Conservation (phyloP, 768 basidiomycete genomes). For the Amanita exitialis region DNA sequence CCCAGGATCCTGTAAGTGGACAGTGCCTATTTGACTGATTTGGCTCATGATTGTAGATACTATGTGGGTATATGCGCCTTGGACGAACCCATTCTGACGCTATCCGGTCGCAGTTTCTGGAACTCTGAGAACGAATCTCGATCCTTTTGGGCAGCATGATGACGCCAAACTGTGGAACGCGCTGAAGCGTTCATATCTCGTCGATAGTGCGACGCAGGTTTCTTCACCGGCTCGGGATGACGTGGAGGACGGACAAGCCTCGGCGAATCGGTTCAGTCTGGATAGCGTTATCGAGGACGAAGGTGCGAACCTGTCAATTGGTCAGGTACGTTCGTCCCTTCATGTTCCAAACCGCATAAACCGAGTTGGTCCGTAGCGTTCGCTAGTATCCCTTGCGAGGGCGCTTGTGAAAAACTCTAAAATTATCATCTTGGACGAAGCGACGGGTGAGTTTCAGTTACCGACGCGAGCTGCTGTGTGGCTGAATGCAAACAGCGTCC, state of each 20-base stretch:
- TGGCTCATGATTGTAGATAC: slow-evolving; percentile 21
- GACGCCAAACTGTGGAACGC: slow-evolving; percentile 85
- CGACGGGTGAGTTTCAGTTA: slow-evolving; percentile 41
- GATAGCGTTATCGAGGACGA: slow-evolving; percentile 84
- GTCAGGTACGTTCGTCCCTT: slow-evolving; percentile 31
- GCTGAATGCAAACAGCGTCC: slow-evolving; percentile 37
- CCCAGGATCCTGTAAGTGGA: slow-evolving; percentile 64
- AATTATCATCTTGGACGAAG: slow-evolving; percentile 85
- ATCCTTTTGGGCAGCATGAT: slow-evolving; percentile 77
- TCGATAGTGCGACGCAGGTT: slow-evolving; percentile 36
- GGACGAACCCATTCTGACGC: slow-evolving; percentile 4
- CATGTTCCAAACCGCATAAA: background rate
- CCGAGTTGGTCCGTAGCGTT: slow-evolving; percentile 36
- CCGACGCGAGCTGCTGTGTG: background rate
- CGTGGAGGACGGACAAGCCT: slow-evolving; percentile 32
- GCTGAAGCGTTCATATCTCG: slow-evolving; percentile 72
- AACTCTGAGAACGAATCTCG: slow-evolving; percentile 78
- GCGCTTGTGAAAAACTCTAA: slow-evolving; percentile 81
- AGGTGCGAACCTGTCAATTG: slow-evolving; percentile 75
- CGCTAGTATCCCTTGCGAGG: slow-evolving; percentile 78
- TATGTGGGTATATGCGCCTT: slow-evolving; percentile 25
- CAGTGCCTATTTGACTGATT: slow-evolving; percentile 3
- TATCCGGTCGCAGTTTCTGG: slow-evolving; percentile 49
- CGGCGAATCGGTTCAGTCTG: slow-evolving; percentile 63
- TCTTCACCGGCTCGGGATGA: slow-evolving; percentile 17